Conservation (phyloP, 495 filamentous ascomycete genomes). For the Penicillium manginii region DNA sequence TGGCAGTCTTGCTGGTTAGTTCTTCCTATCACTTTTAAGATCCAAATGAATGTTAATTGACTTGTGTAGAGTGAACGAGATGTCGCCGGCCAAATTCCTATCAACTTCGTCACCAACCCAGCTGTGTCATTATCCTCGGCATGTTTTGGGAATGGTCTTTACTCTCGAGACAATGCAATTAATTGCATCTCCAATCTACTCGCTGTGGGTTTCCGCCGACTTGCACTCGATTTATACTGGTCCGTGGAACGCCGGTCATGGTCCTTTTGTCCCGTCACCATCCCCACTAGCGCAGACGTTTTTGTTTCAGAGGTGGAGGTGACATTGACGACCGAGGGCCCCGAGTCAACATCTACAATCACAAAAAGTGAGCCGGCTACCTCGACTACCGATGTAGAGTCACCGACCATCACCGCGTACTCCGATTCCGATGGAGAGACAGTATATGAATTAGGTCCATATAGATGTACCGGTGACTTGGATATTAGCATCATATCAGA, state of each 20-base stretch:
- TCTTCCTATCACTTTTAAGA: background rate
- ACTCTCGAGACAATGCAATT: conserved; percentile 47
- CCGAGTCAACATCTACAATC: conserved; percentile 20
- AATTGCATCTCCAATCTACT: conserved; percentile 66
- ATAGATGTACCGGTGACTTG: conserved; percentile 56
- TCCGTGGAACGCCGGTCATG: conserved; percentile 53
- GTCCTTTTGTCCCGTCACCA: conserved; percentile 61
- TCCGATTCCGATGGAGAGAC: conserved; percentile 36
- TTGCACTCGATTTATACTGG: conserved; percentile 69
- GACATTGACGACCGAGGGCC: conserved; percentile 22
- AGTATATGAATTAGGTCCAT: conserved; percentile 57
- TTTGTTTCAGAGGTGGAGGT: conserved; percentile 25
- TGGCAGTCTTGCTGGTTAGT: conserved; percentile 42
- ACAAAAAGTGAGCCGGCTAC: conserved; percentile 26
- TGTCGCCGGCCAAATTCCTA: conserved; percentile 59
- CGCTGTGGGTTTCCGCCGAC: conserved; percentile 58
- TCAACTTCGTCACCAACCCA: conserved; percentile 63
- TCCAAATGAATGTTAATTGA: conserved; percentile 2
- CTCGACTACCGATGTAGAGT: conserved; percentile 29
- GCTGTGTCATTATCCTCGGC: conserved; percentile 58
- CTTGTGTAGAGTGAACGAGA: conserved; percentile 61
- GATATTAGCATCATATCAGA: conserved; percentile 49
- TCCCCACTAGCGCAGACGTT: conserved; percentile 32
- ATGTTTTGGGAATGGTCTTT: conserved; percentile 59
- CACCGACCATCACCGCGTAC: conserved; percentile 32